phyloP scores from a whole-genome alignment of 345 rosid species.

The Salix udensis region DNA sequence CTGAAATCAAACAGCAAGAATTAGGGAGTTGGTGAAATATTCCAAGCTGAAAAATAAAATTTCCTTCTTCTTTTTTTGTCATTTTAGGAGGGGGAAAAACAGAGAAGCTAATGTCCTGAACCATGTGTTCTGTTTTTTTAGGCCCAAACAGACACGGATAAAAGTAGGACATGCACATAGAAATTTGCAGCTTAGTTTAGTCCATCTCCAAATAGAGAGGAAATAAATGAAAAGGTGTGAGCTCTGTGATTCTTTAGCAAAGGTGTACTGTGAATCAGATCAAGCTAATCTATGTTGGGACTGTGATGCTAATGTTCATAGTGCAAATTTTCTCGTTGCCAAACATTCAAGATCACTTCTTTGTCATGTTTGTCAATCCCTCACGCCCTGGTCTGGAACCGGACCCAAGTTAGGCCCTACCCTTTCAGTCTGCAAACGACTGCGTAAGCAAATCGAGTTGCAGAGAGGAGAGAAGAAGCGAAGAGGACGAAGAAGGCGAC shows the following conservation, averaged over 20 bases:
- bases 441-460: slow-evolving; percentile 7
- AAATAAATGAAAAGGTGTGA: slow-evolving; percentile 21
- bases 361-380: slow-evolving; percentile 24
- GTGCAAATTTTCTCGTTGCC: slow-evolving; percentile 25
- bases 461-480: neutral
- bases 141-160: slow-evolving; percentile 6
- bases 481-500: neutral
- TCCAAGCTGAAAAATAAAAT: too few species aligned
- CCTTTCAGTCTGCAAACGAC: slow-evolving; percentile 13
- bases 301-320: slow-evolving; percentile 24
- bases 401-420: slow-evolving; percentile 17
- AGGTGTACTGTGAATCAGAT: slow-evolving; percentile 22
- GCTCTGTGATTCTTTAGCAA: slow-evolving; percentile 18
- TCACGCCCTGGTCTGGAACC: slow-evolving; percentile 21
- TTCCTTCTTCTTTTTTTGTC: too few species aligned
- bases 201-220: neutral
- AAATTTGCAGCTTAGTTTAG: neutral
- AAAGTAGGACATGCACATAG: slow-evolving; percentile 5
- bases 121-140: slow-evolving; percentile 21
- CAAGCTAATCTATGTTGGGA: slow-evolving; percentile 28
- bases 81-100: neutral
- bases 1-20: too few species aligned
- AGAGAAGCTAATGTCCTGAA: slow-evolving; percentile 3
- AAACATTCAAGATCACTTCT: slow-evolving; percentile 26
- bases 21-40: too few species aligned